Percentiles rank a stretch among this genome's conserved stretches.
Evolutionary conservation across 2,329 filamentous ascomycete genomes (phyloP).

Genomic region (Fusarium lateritium): DNA sequence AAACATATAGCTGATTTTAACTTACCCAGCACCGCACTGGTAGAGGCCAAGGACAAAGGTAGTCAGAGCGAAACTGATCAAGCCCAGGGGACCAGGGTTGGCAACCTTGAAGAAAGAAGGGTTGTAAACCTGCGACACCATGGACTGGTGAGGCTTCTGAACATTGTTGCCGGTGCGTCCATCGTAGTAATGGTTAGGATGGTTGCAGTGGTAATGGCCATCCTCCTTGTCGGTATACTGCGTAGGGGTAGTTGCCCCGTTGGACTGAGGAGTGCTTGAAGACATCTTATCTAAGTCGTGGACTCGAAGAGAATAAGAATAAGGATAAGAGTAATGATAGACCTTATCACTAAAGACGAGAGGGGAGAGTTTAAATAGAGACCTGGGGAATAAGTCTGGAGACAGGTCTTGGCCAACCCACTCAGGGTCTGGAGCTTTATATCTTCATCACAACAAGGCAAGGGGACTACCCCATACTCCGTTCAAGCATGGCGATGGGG

Average conservation of each 20-base stretch:
- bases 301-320: neutral
- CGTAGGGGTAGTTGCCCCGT: constrained; percentile 47
- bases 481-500: constrained; percentile 29
- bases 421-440: constrained; percentile 32
- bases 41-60: constrained; percentile 71
- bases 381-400: constrained; percentile 11
- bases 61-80: constrained; percentile 75
- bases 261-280: constrained; percentile 38
- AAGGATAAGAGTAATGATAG: neutral
- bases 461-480: constrained; percentile 31
- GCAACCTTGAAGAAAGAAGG: constrained; percentile 62
- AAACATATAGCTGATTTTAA: constrained; percentile 26
- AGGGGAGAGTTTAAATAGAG: constrained; percentile 10
- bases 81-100: constrained; percentile 72
- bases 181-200: constrained; percentile 37
- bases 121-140: constrained; percentile 54
- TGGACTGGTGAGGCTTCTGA: constrained; percentile 52
- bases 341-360: neutral
- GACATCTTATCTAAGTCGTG: constrained; percentile 35
- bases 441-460: constrained; percentile 16
- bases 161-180: constrained; percentile 11
- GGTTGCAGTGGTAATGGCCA: constrained; percentile 29
- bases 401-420: constrained; percentile 14
- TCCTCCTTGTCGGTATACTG: constrained; percentile 45
- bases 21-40: constrained; percentile 64